phyloP scores from a whole-genome alignment of 23 red algal genomes.

The Gracilariopsis chorda region DNA sequence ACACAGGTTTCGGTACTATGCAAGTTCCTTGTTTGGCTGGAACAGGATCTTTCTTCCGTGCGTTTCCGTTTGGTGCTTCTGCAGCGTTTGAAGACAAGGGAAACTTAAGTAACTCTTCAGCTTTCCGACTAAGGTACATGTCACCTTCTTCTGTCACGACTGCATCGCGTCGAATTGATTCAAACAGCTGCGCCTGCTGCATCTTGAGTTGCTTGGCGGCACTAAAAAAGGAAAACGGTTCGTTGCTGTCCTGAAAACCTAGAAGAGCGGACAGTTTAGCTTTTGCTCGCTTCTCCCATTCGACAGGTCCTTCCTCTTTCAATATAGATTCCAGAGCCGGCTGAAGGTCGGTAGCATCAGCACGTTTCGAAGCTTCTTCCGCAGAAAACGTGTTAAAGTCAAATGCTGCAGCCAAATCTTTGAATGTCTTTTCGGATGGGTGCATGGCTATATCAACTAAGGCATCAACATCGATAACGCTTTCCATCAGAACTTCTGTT shows the following conservation, averaged over 20 bases:
- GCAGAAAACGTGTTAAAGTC: not conserved
- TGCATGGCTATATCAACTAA: not conserved
- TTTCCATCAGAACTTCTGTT: not conserved
- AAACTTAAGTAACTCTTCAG: not conserved
- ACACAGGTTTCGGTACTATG: not conserved
- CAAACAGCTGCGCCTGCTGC: not conserved
- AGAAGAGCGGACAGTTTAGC: not conserved
- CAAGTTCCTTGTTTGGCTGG: not conserved
- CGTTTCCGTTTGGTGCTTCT: not conserved
- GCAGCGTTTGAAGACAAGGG: not conserved
- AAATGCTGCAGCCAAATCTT: not conserved
- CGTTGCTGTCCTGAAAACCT: not conserved
- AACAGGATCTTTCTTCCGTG: too few relatives aligned
- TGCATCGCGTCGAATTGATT: not conserved
- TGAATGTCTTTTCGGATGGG: not conserved
- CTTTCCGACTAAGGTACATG: not conserved
- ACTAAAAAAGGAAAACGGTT: slow-evolving; percentile 1
- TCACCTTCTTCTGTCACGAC: not conserved
- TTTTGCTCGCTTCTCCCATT: not conserved
- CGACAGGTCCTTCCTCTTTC: not conserved
- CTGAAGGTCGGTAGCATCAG: not conserved
- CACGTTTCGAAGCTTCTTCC: too few relatives aligned
- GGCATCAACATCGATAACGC: not conserved
- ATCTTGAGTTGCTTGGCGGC: slow-evolving; percentile 2
- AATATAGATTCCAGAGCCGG: not conserved